These are phyloP conservation scores for Phalaenopsis equestris DNA, from an alignment of 106 monocot genomes.

Conservation along the genomic window DNA sequence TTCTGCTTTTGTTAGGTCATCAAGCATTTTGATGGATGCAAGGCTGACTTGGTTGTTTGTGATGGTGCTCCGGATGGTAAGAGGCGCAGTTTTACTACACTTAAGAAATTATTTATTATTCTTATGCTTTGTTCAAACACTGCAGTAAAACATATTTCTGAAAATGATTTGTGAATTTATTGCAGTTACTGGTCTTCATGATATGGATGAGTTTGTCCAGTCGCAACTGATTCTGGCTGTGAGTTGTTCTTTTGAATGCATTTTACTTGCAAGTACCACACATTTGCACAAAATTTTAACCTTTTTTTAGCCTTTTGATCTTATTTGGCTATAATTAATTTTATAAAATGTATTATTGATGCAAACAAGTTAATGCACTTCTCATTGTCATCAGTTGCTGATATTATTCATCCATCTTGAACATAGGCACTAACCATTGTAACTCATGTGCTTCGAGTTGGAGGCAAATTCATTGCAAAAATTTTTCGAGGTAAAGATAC, in stretches of 20 bases:
- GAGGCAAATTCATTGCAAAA: conserved; percentile 93
- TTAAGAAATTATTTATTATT: background rate
- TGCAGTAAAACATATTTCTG: background rate
- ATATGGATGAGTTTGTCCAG: conserved; percentile 99
- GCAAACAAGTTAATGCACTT: conserved; percentile 1
- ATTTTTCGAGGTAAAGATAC: conserved; percentile 99
- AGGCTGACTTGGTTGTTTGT: conserved; percentile 95
- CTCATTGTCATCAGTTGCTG: background rate
- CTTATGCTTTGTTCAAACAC: conserved; percentile 2
- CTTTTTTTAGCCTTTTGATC: background rate
- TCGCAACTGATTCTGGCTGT: conserved; percentile 95
- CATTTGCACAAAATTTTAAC: background rate
- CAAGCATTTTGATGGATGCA: conserved; percentile 96
- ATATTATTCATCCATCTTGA: background rate
- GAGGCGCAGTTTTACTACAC: background rate
- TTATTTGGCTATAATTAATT: background rate
- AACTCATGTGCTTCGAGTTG: conserved; percentile 84
- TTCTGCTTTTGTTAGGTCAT: conserved; percentile 51
- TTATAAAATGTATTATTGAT: background rate
- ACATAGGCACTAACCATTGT: conserved; percentile 86
- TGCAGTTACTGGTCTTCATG: conserved; percentile 96
- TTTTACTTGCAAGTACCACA: background rate
- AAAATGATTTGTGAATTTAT: conserved; percentile 5
- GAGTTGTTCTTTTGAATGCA: conserved; percentile 17
- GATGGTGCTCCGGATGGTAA: conserved; percentile 99